Evolutionary conservation across 1,284 basidiomycete species (phyloP).

Genomic region (Puccinia brachypodii): DNA sequence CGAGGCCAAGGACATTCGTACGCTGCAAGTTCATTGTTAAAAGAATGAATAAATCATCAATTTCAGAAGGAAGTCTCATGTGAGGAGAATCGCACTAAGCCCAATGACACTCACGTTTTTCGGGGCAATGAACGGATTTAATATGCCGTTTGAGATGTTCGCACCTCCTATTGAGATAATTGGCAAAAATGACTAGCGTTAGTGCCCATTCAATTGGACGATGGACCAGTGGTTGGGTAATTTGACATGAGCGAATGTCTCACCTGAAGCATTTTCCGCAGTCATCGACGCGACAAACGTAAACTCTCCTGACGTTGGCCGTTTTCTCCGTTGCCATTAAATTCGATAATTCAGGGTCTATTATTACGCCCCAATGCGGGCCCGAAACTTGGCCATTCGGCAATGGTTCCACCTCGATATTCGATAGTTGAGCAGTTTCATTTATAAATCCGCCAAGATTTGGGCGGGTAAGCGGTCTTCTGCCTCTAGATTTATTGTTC

Average conservation of each 20-base stretch:
- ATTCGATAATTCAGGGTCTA: neutral
- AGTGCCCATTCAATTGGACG: neutral
- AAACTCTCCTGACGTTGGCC: neutral
- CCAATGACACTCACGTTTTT: conserved; percentile 3
- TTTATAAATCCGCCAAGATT: neutral
- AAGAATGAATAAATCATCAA: neutral
- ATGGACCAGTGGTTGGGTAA: neutral
- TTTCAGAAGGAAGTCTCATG: neutral
- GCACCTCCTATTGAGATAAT: neutral
- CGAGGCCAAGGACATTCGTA: neutral
- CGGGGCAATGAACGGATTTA: neutral
- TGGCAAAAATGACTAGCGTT: neutral
- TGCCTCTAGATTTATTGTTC: neutral
- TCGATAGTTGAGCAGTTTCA: neutral
- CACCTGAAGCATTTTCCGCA: conserved; percentile 26
- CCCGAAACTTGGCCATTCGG: neutral
- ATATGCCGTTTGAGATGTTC: conserved; percentile 15
- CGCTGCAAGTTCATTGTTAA: neutral
- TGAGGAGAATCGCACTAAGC: neutral
- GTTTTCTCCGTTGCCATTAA: neutral
- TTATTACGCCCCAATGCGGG: neutral
- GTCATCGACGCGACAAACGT: neutral
- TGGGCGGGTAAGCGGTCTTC: neutral
- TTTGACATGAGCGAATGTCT: neutral
- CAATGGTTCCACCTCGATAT: neutral